Evolutionary conservation across 768 basidiomycete genomes (phyloP), one percentile per base, ranked within the genome.

Genomic region (Auriculariales sp.): DNA sequence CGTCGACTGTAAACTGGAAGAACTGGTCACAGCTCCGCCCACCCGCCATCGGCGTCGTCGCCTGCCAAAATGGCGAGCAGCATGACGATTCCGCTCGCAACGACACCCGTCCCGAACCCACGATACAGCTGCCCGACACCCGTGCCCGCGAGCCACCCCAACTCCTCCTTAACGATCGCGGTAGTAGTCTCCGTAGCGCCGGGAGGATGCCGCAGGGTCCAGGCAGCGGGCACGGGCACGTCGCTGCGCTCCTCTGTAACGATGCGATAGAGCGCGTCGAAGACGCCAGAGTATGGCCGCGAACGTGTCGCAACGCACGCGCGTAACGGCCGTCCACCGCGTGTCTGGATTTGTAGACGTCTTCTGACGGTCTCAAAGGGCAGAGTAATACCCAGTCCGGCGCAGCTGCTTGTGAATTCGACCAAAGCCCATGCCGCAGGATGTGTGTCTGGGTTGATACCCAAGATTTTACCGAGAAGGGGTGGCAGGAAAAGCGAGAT

Each of bases 321-420:
- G 55, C 79, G 81, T 56, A 90, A 62, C 24, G 83, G 72, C 50
- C 76, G 74, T 36, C 78, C 82, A 5, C 88, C 86, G 29, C 87
- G 78, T 22, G 73, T 73, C 63, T 99, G 95, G 19, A 89, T 74
- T 62, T 99, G 94, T 49, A 99, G 65, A 55, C 95, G 73, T 55
- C 86, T 72, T 27, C 95, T 76, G 36, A 95, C 78, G 2, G 95
- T 98, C 70, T 98, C 94, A 56, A 99, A 77, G 0, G 95, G 95
- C 28, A 97, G 72, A 5, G 86, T 87, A 49, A 92, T 66, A 31
- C 95, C 67, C 15, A 94, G 70, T 2, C 83, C 79, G 48, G 80
- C 58, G 63, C 81, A 77, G 66, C 77, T 73, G 54, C 80, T 74
- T 54, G 78, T 66, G 28, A 95, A 77, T 61, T 95, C 90, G 19